Percentiles rank a stretch among this genome's conserved stretches.
Conservation (phyloP, 2,329 filamentous ascomycete species). For the Cordyceps cateniannulata region DNA sequence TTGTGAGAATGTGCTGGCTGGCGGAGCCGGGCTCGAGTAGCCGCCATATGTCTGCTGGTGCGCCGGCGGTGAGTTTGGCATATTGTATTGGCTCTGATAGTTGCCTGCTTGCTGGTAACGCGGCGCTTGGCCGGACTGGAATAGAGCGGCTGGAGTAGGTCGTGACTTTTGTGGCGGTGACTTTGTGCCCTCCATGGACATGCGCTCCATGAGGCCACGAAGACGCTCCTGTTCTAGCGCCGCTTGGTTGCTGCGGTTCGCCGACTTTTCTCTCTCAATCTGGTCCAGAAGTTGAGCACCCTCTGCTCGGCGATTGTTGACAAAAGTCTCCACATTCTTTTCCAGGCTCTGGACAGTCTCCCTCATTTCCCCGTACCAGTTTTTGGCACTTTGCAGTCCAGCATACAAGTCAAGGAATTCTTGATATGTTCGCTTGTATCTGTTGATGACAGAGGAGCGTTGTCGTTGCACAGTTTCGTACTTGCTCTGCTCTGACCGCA, state of each 20-base stretch:
- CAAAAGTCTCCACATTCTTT: conserved; percentile 95
- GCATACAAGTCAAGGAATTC: conserved; percentile 86
- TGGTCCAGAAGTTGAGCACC: conserved; percentile 82
- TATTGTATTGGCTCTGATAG: conserved; percentile 52
- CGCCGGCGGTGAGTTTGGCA: conserved; percentile 50
- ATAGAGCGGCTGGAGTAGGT: conserved; percentile 36
- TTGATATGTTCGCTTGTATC: conserved; percentile 87
- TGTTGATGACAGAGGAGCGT: conserved; percentile 70
- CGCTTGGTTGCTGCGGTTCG: conserved; percentile 53
- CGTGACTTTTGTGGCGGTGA: conserved; percentile 26
- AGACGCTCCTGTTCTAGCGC: conserved; percentile 85
- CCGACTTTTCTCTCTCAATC: conserved; percentile 74
- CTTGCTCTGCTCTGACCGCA: conserved; percentile 88
- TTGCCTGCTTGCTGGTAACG: conserved; percentile 46
- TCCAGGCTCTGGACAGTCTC: conserved; percentile 86
- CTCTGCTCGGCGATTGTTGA: conserved; percentile 88
- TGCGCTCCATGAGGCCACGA: conserved; percentile 86
- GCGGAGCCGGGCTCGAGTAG: conserved; percentile 35
- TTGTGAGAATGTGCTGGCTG: conserved; percentile 40
- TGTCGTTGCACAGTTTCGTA: conserved; percentile 86
- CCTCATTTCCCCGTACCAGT: conserved; percentile 93
- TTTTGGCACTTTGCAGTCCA: conserved; percentile 79
- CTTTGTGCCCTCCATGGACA: conserved; percentile 69
- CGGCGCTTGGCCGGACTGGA: conserved; percentile 39
- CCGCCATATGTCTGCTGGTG: conserved; percentile 38